phyloP scores from a whole-genome alignment of 1,284 basidiomycete genomes.

The Ganoderma lingzhi region DNA sequence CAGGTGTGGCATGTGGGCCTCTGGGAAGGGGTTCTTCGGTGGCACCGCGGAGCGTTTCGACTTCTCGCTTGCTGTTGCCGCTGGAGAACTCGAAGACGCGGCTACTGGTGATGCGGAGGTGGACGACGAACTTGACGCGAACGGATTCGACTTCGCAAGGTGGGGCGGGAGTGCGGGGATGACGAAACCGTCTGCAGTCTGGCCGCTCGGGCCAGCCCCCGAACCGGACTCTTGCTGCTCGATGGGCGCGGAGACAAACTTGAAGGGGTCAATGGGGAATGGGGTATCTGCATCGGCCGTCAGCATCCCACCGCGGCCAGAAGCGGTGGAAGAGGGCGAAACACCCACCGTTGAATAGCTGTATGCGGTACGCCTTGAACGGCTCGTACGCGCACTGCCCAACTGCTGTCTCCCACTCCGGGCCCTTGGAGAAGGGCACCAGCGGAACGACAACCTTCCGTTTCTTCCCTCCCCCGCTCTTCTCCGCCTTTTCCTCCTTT shows the following conservation, averaged over 20 bases:
- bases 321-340: background rate
- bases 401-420: slow-evolving; percentile 73
- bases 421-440: slow-evolving; percentile 80
- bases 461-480: slow-evolving; percentile 54
- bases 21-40: slow-evolving; percentile 74
- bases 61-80: slow-evolving; percentile 19
- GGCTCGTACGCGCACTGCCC: slow-evolving; percentile 68
- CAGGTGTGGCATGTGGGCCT: slow-evolving; percentile 64
- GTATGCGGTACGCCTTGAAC: slow-evolving; percentile 75
- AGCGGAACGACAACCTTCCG: slow-evolving; percentile 79
- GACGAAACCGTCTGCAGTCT: slow-evolving; percentile 40
- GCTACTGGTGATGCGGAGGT: slow-evolving; percentile 27
- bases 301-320: background rate
- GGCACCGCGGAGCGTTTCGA: slow-evolving; percentile 45
- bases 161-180: slow-evolving; percentile 49
- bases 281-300: slow-evolving; percentile 64
- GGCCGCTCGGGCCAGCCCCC: slow-evolving; percentile 29
- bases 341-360: slow-evolving; percentile 78
- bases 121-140: slow-evolving; percentile 4
- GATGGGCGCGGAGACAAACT: slow-evolving; percentile 64
- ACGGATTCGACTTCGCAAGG: slow-evolving; percentile 18
- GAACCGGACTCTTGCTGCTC: slow-evolving; percentile 38
- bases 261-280: slow-evolving; percentile 80
- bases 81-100: slow-evolving; percentile 10
- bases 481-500: slow-evolving; percentile 35